phyloP scores from a whole-genome alignment of 2,329 filamentous ascomycete species.

The Penicillium sp. region DNA sequence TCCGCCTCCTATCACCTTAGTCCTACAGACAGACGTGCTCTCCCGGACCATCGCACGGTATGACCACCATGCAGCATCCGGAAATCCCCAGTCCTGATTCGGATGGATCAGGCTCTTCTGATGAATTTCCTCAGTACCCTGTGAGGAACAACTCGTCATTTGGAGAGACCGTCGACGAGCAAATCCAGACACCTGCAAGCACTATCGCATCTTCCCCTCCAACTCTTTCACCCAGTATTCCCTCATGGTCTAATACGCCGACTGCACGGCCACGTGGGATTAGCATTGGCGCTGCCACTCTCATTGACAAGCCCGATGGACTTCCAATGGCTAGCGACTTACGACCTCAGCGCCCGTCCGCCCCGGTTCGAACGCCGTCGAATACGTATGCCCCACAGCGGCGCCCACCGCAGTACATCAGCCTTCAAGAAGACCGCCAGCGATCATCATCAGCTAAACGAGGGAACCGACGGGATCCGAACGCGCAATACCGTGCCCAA shows the following conservation, averaged over 20 bases:
- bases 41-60: slow-evolving; percentile 14
- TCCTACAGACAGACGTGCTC: slow-evolving; percentile 5
- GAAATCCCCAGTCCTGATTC: slow-evolving; percentile 36
- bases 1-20: slow-evolving; percentile 18
- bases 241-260: slow-evolving; percentile 32
- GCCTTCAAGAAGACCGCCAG: slow-evolving; percentile 42
- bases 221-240: slow-evolving; percentile 21
- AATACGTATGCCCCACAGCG: slow-evolving; percentile 64
- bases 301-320: slow-evolving; percentile 36
- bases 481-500: slow-evolving; percentile 68
- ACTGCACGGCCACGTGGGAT: slow-evolving; percentile 36
- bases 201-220: slow-evolving; percentile 30
- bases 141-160: slow-evolving; percentile 26
- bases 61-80: slow-evolving; percentile 36
- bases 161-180: slow-evolving; percentile 25
- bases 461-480: slow-evolving; percentile 52
- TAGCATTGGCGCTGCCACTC: slow-evolving; percentile 35
- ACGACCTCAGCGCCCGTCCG: slow-evolving; percentile 58
- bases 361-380: slow-evolving; percentile 64
- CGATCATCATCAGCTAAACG: slow-evolving; percentile 52
- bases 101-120: slow-evolving; percentile 36
- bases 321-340: slow-evolving; percentile 26
- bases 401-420: slow-evolving; percentile 46
- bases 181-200: slow-evolving; percentile 25
- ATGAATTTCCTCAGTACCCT: slow-evolving; percentile 33